Evolutionary conservation across 2,329 filamentous ascomycete genomes (phyloP), one percentile per base, ranked within the genome.

Genomic region (Aspergillus costaricaensis): DNA sequence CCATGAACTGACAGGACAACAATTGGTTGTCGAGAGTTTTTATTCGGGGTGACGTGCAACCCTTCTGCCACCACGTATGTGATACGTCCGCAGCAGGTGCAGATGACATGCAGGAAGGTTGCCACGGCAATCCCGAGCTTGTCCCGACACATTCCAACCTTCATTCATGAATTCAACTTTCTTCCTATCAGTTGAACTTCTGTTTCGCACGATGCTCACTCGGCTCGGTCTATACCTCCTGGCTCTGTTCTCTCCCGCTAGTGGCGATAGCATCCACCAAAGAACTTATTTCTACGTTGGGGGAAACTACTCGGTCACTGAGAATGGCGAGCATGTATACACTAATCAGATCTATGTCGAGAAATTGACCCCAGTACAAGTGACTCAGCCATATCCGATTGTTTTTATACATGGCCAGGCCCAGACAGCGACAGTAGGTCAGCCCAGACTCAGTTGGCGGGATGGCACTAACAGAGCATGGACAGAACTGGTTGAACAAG

Each of bases 401-500:
- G 67, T 76, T 15, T 71, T 76, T 27, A 66, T 74, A 12, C 72
- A 72, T 41, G 72, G 72, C 7, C 60, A 58, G 23, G 72, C 62
- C 15, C 72, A 75, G 58, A 72, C 73, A 15, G 72, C 70, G n/a
- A 73, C 72, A 5, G 73, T 75, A 65, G 17, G 58, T 39, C 2
- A 10, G 14, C 30, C 30, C 32, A 9, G 12, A 8, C 14, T 8
- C 7, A 15, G 19, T 5, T 25, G 17, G 19, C 5, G 15, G 5
- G 5, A 36, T 6, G 1, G 2, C 36, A 23, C 57, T 38, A 44
- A 44, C 32, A 36, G 1, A 2, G 12, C 32, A 36, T 23, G 41
- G 19, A 54, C 30, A 77, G 72, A 78, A 79, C 53, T 81, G 75
- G 74, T 68, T 81, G 30, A 82, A 81, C 60, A 83, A 79, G 36